Conservation (phyloP, 257 asterid genomes). For the Cordia subcordata region DNA sequence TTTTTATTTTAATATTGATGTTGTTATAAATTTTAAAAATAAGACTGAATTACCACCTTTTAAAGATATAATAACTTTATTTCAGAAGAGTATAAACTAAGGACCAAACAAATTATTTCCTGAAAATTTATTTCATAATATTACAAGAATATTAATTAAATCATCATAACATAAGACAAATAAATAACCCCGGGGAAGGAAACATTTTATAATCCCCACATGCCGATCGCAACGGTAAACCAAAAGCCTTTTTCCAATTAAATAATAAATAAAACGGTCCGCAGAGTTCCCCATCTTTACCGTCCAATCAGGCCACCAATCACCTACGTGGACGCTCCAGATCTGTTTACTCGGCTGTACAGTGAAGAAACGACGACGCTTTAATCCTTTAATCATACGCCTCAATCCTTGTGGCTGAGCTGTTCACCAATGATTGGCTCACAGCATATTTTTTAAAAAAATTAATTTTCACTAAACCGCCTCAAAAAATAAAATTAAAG, state of each 20-base stretch:
- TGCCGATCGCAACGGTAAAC: slow-evolving; percentile 37
- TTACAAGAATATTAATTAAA: no score
- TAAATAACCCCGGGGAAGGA: no score
- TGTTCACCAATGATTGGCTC: slow-evolving; percentile 23
- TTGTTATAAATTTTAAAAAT: no score
- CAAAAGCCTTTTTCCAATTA: slow-evolving; percentile 3
- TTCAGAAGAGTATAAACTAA: no score
- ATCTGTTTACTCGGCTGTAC: slow-evolving; percentile 14
- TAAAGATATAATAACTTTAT: no score
- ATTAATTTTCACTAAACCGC: background rate
- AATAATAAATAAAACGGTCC: slow-evolving; percentile 20
- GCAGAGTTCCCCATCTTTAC: slow-evolving; percentile 7
- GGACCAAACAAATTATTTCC: no score
- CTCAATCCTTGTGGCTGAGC: slow-evolving; percentile 11
- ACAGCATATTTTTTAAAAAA: background rate
- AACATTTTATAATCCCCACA: slow-evolving; percentile 9
- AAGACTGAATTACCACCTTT: no score
- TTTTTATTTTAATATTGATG: no score
- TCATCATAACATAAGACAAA: no score
- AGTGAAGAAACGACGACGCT: background rate
- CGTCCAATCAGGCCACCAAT: background rate
- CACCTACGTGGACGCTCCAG: slow-evolving; percentile 17
- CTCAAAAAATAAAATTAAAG: no score
- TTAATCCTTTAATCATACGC: background rate
- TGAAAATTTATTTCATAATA: no score